Evolutionary conservation across 805 yeast genomes (phyloP).

Genomic region (Nakazawaea ernobii): DNA sequence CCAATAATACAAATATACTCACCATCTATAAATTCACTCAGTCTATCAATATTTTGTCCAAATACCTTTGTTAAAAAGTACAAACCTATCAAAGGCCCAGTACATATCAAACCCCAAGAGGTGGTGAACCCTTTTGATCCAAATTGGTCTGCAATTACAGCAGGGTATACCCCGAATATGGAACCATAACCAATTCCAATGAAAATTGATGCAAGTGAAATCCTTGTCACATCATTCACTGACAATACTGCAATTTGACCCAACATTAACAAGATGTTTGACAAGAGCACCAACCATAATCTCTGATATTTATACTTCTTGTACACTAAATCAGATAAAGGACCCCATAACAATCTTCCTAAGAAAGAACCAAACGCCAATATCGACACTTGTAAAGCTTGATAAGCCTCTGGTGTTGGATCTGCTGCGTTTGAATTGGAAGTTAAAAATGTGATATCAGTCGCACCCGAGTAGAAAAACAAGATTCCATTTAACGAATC

Average conservation of each 20-base stretch:
- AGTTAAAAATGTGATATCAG: neutral
- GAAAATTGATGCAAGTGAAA: slow-evolving; percentile 45
- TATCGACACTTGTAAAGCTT: slow-evolving; percentile 67
- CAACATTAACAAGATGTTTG: slow-evolving; percentile 30
- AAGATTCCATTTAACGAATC: neutral
- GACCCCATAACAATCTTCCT: slow-evolving; percentile 63
- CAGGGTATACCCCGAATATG: slow-evolving; percentile 69
- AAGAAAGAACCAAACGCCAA: slow-evolving; percentile 59
- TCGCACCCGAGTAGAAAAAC: neutral
- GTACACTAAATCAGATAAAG: slow-evolving; percentile 55
- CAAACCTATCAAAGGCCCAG: slow-evolving; percentile 59
- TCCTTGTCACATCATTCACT: slow-evolving; percentile 33
- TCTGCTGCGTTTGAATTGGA: slow-evolving; percentile 8
- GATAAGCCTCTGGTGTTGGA: slow-evolving; percentile 41
- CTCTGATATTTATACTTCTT: slow-evolving; percentile 49
- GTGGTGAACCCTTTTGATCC: slow-evolving; percentile 67
- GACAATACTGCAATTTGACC: slow-evolving; percentile 1
- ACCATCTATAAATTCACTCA: slow-evolving; percentile 34
- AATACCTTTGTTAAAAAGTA: slow-evolving; percentile 49
- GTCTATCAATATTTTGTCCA: slow-evolving; percentile 46
- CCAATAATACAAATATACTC: slow-evolving; percentile 36
- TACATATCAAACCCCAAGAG: slow-evolving; percentile 69
- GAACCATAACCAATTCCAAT: slow-evolving; percentile 68
- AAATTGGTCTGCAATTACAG: slow-evolving; percentile 66
- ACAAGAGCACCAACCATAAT: slow-evolving; percentile 53